Conservation (phyloP, 2,329 filamentous ascomycete species). For the Ascochyta fabae region DNA sequence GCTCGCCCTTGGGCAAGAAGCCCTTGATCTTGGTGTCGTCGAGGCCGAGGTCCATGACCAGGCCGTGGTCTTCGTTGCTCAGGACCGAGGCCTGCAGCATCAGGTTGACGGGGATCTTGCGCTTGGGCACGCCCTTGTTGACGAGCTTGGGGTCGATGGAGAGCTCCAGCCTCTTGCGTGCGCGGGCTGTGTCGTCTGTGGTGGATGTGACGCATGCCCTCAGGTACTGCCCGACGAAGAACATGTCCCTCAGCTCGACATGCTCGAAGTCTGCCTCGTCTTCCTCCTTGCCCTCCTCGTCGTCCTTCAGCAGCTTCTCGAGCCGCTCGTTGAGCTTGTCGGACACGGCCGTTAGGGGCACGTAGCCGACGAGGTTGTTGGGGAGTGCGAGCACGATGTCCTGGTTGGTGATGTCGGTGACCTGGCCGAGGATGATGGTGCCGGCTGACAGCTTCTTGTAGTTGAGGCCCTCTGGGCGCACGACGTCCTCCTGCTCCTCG, state of each 20-base stretch:
- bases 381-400: slow-evolving; percentile 84
- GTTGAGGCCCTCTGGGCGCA: slow-evolving; percentile 85
- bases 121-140: slow-evolving; percentile 75
- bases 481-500: slow-evolving; percentile 54
- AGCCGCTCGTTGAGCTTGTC: slow-evolving; percentile 77
- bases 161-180: slow-evolving; percentile 83
- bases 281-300: slow-evolving; percentile 64
- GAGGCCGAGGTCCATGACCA: slow-evolving; percentile 90
- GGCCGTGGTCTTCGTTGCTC: slow-evolving; percentile 95
- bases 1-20: slow-evolving; percentile 84
- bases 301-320: slow-evolving; percentile 68
- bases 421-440: slow-evolving; percentile 84
- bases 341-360: slow-evolving; percentile 91
- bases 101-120: slow-evolving; percentile 75
- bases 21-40: slow-evolving; percentile 72
- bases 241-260: slow-evolving; percentile 76
- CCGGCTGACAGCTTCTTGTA: slow-evolving; percentile 90
- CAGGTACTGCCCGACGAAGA: slow-evolving; percentile 85
- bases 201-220: slow-evolving; percentile 84
- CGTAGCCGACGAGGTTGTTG: slow-evolving; percentile 90
- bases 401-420: slow-evolving; percentile 79
- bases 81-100: slow-evolving; percentile 86
- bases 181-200: slow-evolving; percentile 69
- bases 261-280: slow-evolving; percentile 58
- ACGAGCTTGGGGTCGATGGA: slow-evolving; percentile 80